phyloP scores from a whole-genome alignment of 352 stramenopile species.

The Phytophthora pluvialis region DNA sequence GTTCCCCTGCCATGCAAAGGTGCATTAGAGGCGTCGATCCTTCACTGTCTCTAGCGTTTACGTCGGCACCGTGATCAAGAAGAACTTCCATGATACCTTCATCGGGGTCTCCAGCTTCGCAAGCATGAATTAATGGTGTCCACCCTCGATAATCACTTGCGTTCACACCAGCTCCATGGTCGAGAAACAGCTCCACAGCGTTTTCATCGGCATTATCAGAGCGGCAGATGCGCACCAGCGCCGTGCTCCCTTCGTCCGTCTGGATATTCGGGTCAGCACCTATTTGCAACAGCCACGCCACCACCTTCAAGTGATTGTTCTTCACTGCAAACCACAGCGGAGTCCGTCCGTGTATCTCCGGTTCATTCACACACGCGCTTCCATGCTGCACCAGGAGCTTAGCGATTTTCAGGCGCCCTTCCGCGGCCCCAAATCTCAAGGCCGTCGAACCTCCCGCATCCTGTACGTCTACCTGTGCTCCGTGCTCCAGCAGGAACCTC shows the following conservation, averaged over 20 bases:
- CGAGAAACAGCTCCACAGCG: background rate
- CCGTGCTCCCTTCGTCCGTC: background rate
- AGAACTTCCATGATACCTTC: background rate
- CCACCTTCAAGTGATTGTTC: background rate
- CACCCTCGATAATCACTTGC: constrained; percentile 1
- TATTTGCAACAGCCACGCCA: background rate
- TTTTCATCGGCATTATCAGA: constrained; percentile 3
- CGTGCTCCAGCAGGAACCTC: background rate
- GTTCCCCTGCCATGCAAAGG: background rate
- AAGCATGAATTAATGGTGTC: constrained; percentile 8
- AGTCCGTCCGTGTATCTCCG: background rate
- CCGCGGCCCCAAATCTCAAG: constrained; percentile 1
- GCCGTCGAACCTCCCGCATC: background rate
- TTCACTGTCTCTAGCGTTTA: constrained; percentile 3
- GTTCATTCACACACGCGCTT: constrained; percentile 1
- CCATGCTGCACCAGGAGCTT: constrained; percentile 9
- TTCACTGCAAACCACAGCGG: constrained; percentile 2
- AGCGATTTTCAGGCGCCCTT: constrained; percentile 1
- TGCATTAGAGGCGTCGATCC: constrained; percentile 6
- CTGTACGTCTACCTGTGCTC: background rate
- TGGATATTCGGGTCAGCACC: background rate
- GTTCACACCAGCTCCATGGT: background rate
- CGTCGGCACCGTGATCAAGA: constrained; percentile 3
- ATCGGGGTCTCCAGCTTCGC: background rate
- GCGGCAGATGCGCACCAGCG: constrained; percentile 7